A percentile compares a stretch with the other conserved stretches of the same genome.
Evolutionary conservation across 495 filamentous ascomycete species (phyloP).

Genomic region (Tuber indicum): DNA sequence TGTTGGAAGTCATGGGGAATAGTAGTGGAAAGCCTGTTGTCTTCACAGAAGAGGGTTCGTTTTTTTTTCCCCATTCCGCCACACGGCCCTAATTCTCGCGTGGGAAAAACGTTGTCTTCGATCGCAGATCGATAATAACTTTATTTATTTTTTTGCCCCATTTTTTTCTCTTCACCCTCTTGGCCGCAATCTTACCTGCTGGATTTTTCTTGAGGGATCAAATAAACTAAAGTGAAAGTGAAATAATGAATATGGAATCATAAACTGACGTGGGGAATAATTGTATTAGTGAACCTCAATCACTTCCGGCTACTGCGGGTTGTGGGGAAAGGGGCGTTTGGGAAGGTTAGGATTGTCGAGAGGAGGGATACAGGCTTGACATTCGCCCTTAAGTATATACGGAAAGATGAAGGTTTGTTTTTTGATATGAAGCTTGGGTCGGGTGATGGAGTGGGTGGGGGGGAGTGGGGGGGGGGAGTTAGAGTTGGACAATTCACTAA

Average conservation of each 20-base stretch:
- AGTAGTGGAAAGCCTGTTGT: slow-evolving; percentile 86
- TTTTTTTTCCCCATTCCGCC: slow-evolving; percentile 13
- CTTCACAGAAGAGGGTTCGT: slow-evolving; percentile 86
- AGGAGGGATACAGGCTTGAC: slow-evolving; percentile 89
- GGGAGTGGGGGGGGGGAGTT: not conserved
- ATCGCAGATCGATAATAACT: not conserved
- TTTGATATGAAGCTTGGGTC: not conserved
- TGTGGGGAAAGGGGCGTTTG: slow-evolving; percentile 95
- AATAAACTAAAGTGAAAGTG: not conserved
- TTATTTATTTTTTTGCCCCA: slow-evolving; percentile 10
- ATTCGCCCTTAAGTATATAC: slow-evolving; percentile 95
- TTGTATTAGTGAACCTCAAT: slow-evolving; percentile 75
- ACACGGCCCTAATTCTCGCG: slow-evolving; percentile 2
- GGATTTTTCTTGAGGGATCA: not conserved
- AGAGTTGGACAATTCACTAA: slow-evolving; percentile 21
- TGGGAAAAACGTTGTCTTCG: slow-evolving; percentile 7
- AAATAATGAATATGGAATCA: slow-evolving; percentile 19
- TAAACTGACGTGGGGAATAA: slow-evolving; percentile 19
- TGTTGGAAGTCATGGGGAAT: slow-evolving; percentile 67
- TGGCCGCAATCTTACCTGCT: slow-evolving; percentile 11
- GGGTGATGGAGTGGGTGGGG: not conserved
- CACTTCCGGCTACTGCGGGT: slow-evolving; percentile 93
- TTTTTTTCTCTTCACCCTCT: slow-evolving; percentile 10
- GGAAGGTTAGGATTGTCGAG: slow-evolving; percentile 97
- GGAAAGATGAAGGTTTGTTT: slow-evolving; percentile 92